phyloP scores from a whole-genome alignment of 306 rosid species.

The Vigna hirtella region DNA sequence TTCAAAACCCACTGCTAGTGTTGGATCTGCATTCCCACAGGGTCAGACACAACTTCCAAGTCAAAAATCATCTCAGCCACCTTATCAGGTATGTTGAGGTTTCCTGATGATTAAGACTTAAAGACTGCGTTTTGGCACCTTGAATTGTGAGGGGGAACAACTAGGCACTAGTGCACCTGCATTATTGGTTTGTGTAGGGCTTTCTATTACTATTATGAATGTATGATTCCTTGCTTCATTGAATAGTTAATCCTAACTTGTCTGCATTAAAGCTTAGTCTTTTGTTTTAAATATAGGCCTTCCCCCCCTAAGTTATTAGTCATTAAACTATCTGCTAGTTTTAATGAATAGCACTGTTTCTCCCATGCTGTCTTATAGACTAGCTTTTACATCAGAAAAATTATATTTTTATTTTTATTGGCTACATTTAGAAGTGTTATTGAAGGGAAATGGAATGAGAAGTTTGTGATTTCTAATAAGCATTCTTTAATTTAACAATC shows the following conservation, averaged over 20 bases:
- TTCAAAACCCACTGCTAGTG: slow-evolving; percentile 65
- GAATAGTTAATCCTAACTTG: slow-evolving; percentile 34
- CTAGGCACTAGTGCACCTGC: slow-evolving; percentile 21
- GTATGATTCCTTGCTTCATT: slow-evolving; percentile 28
- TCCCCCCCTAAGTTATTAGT: background rate
- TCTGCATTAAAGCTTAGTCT: slow-evolving; percentile 16
- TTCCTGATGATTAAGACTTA: slow-evolving; percentile 23
- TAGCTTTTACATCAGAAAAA: background rate
- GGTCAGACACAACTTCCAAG: slow-evolving; percentile 66
- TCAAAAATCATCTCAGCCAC: slow-evolving; percentile 76
- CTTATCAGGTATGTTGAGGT: slow-evolving; percentile 70
- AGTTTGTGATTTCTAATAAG: background rate
- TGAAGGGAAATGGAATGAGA: background rate
- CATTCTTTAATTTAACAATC: background rate
- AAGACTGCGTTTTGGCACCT: background rate
- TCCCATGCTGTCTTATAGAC: background rate
- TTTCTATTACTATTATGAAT: slow-evolving; percentile 20
- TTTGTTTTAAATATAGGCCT: slow-evolving; percentile 11
- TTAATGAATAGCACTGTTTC: slow-evolving; percentile 17
- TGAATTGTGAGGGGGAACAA: slow-evolving; percentile 19
- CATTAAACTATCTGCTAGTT: slow-evolving; percentile 7
- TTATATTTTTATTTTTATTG: slow-evolving; percentile 27
- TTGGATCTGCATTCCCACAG: slow-evolving; percentile 72
- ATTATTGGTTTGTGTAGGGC: slow-evolving; percentile 32
- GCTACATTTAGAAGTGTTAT: background rate